Conservation (phyloP, 192 early-diverging fungal genomes). For the Blastocladiella britannica region DNA sequence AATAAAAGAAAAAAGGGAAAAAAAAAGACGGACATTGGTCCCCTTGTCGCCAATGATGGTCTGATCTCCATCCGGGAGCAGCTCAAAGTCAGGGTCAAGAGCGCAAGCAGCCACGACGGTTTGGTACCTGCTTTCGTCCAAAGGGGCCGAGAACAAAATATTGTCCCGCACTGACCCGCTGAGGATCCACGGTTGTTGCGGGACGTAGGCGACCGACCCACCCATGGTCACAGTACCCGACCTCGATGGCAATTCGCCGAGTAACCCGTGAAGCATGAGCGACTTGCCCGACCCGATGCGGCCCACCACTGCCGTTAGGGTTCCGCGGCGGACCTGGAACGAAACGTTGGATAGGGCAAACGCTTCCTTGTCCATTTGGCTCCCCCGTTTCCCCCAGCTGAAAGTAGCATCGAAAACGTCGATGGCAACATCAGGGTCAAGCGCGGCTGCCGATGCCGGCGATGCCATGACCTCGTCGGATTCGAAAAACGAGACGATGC, state of each 20-base stretch:
- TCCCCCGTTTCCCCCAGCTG: too few relatives aligned
- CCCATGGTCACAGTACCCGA: not conserved
- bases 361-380: too few relatives aligned
- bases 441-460: too few relatives aligned
- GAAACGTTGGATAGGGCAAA: too few relatives aligned
- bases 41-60: slow-evolving; percentile 71
- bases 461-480: too few relatives aligned
- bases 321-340: slow-evolving; percentile 3
- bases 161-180: slow-evolving; percentile 42
- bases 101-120: slow-evolving; percentile 34
- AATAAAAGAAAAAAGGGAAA: too few relatives aligned
- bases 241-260: slow-evolving; percentile 11
- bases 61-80: slow-evolving; percentile 41
- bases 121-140: slow-evolving; percentile 28
- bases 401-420: too few relatives aligned
- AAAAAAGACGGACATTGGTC: too few relatives aligned
- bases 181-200: slow-evolving; percentile 48
- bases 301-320: slow-evolving; percentile 19
- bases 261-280: slow-evolving; percentile 7
- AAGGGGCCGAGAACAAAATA: slow-evolving; percentile 38
- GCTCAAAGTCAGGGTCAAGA: slow-evolving; percentile 43
- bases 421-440: too few relatives aligned
- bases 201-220: slow-evolving; percentile 28
- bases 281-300: slow-evolving; percentile 12
- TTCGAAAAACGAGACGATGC: too few relatives aligned